Percentiles rank a stretch among this genome's conserved stretches.
Evolutionary conservation across 805 yeast genomes (phyloP).

Genomic region (Spathaspora hagerdaliae): DNA sequence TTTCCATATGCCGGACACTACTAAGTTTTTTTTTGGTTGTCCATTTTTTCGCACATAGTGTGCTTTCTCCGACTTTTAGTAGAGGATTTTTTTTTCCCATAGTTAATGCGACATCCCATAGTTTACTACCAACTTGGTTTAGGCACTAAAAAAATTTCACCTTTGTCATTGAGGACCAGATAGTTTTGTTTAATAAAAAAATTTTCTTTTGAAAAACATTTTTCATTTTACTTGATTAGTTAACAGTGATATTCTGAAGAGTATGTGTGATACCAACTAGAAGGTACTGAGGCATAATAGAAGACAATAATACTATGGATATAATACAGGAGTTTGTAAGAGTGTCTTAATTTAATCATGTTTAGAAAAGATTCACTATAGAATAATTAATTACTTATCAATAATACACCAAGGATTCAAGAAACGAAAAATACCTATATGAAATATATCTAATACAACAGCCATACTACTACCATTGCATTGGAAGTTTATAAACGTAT

Average conservation of each 20-base stretch:
- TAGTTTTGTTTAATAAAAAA: conserved; percentile 4
- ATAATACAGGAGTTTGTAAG: too few species aligned
- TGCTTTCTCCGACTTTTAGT: not conserved
- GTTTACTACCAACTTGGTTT: not conserved
- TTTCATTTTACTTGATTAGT: conserved; percentile 4
- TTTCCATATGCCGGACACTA: not conserved
- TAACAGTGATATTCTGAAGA: conserved; percentile 9
- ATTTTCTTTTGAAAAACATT: conserved; percentile 5
- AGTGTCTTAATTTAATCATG: too few species aligned
- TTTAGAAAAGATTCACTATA: too few species aligned
- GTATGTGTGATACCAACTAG: conserved; percentile 7
- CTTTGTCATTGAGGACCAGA: not conserved
- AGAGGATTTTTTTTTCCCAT: not conserved
- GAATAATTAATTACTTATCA: too few species aligned
- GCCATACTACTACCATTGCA: too few species aligned
- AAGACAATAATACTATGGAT: not conserved
- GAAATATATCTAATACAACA: too few species aligned
- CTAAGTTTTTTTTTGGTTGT: not conserved
- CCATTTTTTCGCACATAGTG: not conserved
- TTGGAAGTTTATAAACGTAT: too few species aligned
- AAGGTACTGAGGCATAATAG: not conserved
- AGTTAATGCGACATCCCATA: not conserved
- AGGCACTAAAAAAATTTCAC: not conserved
- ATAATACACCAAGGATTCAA: too few species aligned
- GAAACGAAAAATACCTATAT: too few species aligned